phyloP scores from a whole-genome alignment of 768 basidiomycete genomes.

The Coprinopsis sp. region DNA sequence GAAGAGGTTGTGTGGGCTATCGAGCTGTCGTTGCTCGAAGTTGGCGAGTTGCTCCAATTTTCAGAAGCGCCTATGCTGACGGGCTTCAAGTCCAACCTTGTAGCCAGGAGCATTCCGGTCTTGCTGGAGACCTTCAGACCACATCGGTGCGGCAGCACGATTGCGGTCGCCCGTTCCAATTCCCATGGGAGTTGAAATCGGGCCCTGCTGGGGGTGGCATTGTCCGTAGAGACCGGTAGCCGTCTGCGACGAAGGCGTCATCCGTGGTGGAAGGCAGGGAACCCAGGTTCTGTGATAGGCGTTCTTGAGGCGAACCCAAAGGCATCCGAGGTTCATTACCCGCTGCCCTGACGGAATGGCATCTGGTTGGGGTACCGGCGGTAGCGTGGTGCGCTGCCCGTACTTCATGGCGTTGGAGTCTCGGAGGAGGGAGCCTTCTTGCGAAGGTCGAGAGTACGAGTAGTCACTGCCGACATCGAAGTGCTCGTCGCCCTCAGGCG shows the following conservation, averaged over 20 bases:
- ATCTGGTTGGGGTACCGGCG: slow-evolving; percentile 20
- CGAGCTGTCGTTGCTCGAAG: slow-evolving; percentile 1
- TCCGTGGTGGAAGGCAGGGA: slow-evolving; percentile 8
- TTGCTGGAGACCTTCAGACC: background rate
- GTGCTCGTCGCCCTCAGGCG: slow-evolving; percentile 33
- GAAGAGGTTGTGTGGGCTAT: slow-evolving; percentile 10
- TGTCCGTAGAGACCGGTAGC: background rate
- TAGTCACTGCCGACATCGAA: slow-evolving; percentile 19
- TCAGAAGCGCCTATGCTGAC: background rate
- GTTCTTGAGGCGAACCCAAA: too few species aligned
- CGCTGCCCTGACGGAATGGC: slow-evolving; percentile 12
- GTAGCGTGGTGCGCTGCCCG: slow-evolving; percentile 15
- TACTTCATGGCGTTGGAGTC: slow-evolving; percentile 2
- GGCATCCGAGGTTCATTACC: too few species aligned
- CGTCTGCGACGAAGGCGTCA: too few species aligned
- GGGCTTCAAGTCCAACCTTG: background rate
- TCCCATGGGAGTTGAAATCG: background rate
- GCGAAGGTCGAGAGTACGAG: slow-evolving; percentile 21
- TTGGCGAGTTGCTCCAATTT: slow-evolving; percentile 1
- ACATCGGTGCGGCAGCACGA: background rate
- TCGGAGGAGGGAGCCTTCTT: slow-evolving; percentile 1
- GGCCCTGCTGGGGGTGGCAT: background rate
- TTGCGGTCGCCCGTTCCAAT: background rate
- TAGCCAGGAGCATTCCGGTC: slow-evolving; percentile 8
- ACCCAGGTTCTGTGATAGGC: too few species aligned